Base-by-base conservation (phyloP, 306 rosid genomes). In the Quercus suber region DNA sequence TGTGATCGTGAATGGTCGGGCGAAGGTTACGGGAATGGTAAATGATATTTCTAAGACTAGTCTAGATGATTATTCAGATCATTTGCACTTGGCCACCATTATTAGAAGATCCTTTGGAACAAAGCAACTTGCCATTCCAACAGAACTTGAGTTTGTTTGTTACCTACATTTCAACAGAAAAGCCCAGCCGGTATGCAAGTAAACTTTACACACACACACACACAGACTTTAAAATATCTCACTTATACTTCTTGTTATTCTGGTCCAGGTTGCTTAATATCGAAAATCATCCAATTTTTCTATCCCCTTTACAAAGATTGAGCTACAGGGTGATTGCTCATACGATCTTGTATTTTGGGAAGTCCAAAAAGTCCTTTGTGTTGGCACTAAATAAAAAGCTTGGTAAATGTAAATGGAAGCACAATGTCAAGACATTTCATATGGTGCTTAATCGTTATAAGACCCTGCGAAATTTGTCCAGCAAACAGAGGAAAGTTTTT, bases 311-410 rank as follows among this genome's bases (percentile, higher is more conserved):
- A 35, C 72, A 68, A 68, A 68, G 72, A 35, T 68, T 68, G 52
- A 7, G 27, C 72, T 68, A 68, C 17, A 68, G 72, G 72, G 52
- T 68, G 72, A 35, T 9, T 19, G 6, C 72, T 68, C 53, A 68
- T 68, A 68, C 52, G 15, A 33, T 68, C 72, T 68, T 68, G 52
- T 68, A 68, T 68, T 68, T 68, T 68, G 72, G 72, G 4, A 68
- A 68, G n/a, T 3, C 23, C 0, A 68, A 35, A 68, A 68, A 35
- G 52, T n/a, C 72, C 25, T 68, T 68, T 8, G 3, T 5, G 5
- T 35, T 35, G 72, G 27, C 53, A 4, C 8, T 68, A 35, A 68
- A 35, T 33, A 4, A 35, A 0, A n/a, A n/a, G 17, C 72, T 68
- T 49, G 3, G 6, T 19, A 35, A n/a, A 35, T 10, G 11, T 37